phyloP scores from a whole-genome alignment of 139 green algal species.

The Chlamydomonas sphaeroides region DNA sequence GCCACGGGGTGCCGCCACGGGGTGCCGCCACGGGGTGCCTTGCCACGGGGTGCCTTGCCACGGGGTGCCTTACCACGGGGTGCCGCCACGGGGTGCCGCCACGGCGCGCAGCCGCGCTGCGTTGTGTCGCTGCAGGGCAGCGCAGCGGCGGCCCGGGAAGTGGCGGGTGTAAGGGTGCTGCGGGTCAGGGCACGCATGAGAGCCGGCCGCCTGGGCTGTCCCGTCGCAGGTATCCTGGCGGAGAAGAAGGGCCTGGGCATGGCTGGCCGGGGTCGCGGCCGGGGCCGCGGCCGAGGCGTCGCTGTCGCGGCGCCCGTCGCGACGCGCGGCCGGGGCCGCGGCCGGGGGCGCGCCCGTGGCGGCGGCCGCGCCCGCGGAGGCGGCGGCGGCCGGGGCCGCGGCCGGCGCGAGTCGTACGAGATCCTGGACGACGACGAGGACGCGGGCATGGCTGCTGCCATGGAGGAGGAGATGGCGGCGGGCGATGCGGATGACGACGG shows the following conservation, averaged over 20 bases:
- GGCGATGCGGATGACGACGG: conserved; percentile 1
- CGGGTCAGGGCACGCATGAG: no score
- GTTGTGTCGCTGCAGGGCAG: no score
- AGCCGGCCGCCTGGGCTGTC: no score
- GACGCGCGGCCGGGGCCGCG: background rate
- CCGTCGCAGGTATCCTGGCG: conserved; percentile 25
- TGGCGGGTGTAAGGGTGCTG: no score
- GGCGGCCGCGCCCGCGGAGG: background rate
- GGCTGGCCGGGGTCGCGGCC: conserved; percentile 1
- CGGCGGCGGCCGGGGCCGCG: background rate
- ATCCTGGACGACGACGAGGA: conserved; percentile 8
- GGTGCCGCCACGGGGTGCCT: no score
- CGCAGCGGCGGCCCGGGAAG: no score
- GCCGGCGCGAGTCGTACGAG: background rate
- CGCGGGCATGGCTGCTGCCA: conserved; percentile 13
- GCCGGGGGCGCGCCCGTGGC: background rate
- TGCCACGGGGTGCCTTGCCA: no score
- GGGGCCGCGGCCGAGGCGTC: no score
- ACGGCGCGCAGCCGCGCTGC: no score
- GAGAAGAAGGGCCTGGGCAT: conserved; percentile 11
- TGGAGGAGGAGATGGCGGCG: background rate
- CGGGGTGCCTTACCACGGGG: no score
- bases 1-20: no score
- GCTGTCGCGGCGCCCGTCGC: background rate
- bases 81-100: no score